Base-by-base conservation (phyloP, 768 basidiomycete species). In the Amanita subjunquillea region DNA sequence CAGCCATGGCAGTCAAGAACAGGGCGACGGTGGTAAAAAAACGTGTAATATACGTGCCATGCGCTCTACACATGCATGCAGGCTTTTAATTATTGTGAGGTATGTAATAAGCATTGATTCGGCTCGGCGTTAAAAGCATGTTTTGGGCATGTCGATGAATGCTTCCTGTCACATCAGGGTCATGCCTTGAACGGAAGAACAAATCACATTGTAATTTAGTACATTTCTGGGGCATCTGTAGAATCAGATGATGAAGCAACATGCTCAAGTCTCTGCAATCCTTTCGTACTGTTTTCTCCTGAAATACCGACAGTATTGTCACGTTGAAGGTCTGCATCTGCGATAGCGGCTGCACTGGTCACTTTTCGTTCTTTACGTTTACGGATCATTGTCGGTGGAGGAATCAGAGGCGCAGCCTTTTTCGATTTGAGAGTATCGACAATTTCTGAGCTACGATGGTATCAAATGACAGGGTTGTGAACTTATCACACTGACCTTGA, bases 341-440 rank as follows among this genome's bases (percentile, higher is more conserved):
- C 65, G 47, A 82, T 68, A 30, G 66, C 70, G 40, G 69, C 73
- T 0, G 79, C 75, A 54, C 80, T 81, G 12, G 67, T 73, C 4
- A 81, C 71, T 56, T 78, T 79, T 7, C 79, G 69, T 55, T 74
- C 72, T 56, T 71, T 72, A 43, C 68, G 60, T 62, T 70, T 67
- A 55, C 68, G 57, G 50, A 65, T 30, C 49, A 54, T 42, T 55
- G 62, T 47, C 4, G 61, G 42, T 43, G 67, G 57, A 27, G 60
- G 55, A 0, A 56, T 34, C 15, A 82, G 79, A 29, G 78, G 58
- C 54, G 83, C 78, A 0, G 81, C 78, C 59, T 90, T 87, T 66
- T 87, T 89, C 51, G 80, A 73, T 51, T 82, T 73, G 37, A 89
- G 71, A 54, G 89, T 88, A 57, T 89, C 87, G 77, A 90, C 81